phyloP scores from a whole-genome alignment of 768 basidiomycete genomes.

The Exidia glandulosa region DNA sequence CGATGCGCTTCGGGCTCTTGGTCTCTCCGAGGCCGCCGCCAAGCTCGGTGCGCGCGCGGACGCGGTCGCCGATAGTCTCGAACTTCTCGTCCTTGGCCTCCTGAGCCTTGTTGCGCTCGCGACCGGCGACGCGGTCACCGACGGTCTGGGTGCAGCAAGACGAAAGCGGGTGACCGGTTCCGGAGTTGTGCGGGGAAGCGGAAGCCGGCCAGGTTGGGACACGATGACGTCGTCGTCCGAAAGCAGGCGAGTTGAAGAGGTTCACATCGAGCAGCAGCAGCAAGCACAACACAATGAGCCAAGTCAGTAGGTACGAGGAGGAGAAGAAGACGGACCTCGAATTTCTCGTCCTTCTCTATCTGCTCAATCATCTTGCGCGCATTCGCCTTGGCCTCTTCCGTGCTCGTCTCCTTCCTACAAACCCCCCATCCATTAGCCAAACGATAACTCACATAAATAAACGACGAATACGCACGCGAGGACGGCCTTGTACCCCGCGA shows the following conservation, averaged over 20 bases:
- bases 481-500: conserved; percentile 2
- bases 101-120: conserved; percentile 3
- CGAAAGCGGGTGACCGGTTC: not conserved
- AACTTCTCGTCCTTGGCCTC: conserved; percentile 5
- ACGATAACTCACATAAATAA: not conserved
- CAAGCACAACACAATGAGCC: too few relatives aligned
- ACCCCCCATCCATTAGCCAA: not conserved
- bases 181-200: too few relatives aligned
- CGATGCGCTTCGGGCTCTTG: conserved; percentile 5
- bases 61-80: conserved; percentile 6
- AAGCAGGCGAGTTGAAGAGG: too few relatives aligned
- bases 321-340: not conserved
- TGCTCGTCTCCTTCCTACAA: conserved; percentile 1
- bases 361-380: conserved; percentile 3
- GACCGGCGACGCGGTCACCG: conserved; percentile 2
- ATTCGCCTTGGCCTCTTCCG: conserved; percentile 2
- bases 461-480: not conserved
- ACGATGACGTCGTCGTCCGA: too few relatives aligned
- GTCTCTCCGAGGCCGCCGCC: not conserved
- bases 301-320: not conserved
- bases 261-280: too few relatives aligned
- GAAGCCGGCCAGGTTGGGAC: too few relatives aligned
- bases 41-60: conserved; percentile 1
- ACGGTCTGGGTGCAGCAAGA: not conserved
- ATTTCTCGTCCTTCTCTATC: conserved; percentile 5